Conservation (phyloP, 495 filamentous ascomycete species). For the Penicillium manginii region DNA sequence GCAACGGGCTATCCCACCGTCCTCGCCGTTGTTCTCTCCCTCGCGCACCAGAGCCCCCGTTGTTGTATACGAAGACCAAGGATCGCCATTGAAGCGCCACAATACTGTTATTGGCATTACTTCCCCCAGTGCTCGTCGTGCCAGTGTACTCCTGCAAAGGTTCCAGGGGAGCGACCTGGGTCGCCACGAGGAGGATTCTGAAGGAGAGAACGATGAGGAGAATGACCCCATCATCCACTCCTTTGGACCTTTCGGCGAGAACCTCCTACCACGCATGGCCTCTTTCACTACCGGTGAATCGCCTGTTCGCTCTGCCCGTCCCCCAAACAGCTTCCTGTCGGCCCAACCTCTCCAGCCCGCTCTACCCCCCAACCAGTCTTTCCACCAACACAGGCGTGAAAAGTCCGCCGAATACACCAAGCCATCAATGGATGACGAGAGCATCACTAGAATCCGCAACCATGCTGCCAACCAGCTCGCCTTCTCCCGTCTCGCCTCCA, state of each 20-base stretch:
- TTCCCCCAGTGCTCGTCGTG: slow-evolving; percentile 31
- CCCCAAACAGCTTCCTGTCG: slow-evolving; percentile 32
- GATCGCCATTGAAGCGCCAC: slow-evolving; percentile 43
- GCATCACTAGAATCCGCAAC: slow-evolving; percentile 56
- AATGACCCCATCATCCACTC: slow-evolving; percentile 91
- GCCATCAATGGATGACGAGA: slow-evolving; percentile 37
- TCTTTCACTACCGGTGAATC: slow-evolving; percentile 66
- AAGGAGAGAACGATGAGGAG: slow-evolving; percentile 73
- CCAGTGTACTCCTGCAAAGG: slow-evolving; percentile 38
- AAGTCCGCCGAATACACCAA: slow-evolving; percentile 13
- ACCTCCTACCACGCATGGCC: slow-evolving; percentile 76
- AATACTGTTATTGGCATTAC: slow-evolving; percentile 28
- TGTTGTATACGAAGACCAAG: slow-evolving; percentile 67
- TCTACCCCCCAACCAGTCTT: slow-evolving; percentile 41
- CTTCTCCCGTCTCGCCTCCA: slow-evolving; percentile 93
- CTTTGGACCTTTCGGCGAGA: slow-evolving; percentile 85
- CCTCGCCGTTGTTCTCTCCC: slow-evolving; percentile 45
- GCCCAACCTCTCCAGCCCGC: slow-evolving; percentile 42
- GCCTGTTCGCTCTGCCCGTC: slow-evolving; percentile 48
- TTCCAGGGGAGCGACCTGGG: slow-evolving; percentile 60
- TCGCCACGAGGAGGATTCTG: slow-evolving; percentile 66
- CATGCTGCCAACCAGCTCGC: slow-evolving; percentile 94
- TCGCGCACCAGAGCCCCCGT: slow-evolving; percentile 51
- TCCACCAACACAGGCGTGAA: slow-evolving; percentile 29
- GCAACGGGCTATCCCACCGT: slow-evolving; percentile 46